A percentile compares a stretch with the other conserved stretches of the same genome.
Evolutionary conservation across 768 basidiomycete species (phyloP).

Genomic region (Xerocomellus dryophilus): DNA sequence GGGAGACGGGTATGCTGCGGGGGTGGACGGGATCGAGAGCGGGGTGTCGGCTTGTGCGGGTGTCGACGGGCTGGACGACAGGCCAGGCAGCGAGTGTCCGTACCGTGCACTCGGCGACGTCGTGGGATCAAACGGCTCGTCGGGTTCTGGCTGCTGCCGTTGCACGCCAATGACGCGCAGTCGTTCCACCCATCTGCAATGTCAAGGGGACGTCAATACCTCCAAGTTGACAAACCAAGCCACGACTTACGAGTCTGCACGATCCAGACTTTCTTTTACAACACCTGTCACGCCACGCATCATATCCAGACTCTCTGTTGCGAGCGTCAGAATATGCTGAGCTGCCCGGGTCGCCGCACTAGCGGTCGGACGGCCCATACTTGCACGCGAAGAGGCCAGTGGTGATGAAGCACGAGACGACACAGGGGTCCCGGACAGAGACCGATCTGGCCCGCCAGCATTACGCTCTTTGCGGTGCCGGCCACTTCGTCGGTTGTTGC

Average conservation of each 20-base stretch:
- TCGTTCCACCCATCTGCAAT: constrained; percentile 75
- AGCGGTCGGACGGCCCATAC: constrained; percentile 36
- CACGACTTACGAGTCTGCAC: constrained; percentile 72
- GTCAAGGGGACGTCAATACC: not conserved
- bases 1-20: constrained; percentile 23
- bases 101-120: constrained; percentile 6
- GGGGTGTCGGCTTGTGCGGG: constrained; percentile 28
- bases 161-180: constrained; percentile 75
- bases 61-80: constrained; percentile 32
- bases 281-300: constrained; percentile 85
- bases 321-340: constrained; percentile 76
- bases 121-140: constrained; percentile 15
- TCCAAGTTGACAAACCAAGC: not conserved
- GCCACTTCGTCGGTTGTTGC: constrained; percentile 17
- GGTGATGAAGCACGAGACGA: constrained; percentile 38
- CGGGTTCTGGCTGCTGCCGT: constrained; percentile 38
- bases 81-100: constrained; percentile 25
- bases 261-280: constrained; percentile 82
- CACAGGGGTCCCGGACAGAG: constrained; percentile 29
- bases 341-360: constrained; percentile 70
- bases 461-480: constrained; percentile 39
- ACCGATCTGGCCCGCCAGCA: constrained; percentile 34
- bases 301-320: constrained; percentile 92
- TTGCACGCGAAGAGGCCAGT: constrained; percentile 23
- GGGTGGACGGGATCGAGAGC: constrained; percentile 30